Base-by-base conservation (phyloP, 805 yeast species). In the Sugiyamaella marilandica region DNA sequence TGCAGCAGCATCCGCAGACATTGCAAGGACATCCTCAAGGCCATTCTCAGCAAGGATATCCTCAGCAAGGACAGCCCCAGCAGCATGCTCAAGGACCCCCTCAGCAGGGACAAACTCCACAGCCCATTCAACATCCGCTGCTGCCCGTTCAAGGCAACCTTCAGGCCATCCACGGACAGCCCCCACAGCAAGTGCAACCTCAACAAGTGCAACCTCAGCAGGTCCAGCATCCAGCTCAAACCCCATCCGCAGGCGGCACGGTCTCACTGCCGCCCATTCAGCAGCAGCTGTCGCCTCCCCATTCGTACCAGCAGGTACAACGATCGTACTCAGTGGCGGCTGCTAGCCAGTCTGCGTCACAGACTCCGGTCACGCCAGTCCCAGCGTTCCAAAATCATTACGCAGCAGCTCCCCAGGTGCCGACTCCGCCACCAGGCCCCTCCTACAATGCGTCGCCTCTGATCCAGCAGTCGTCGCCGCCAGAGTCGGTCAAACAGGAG, bases 381-480 rank as follows among this genome's bases (percentile, higher is more conserved):
- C 7, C n/a, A n/a, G n/a, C 43, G 37, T 16, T n/a, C 35, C 43
- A 24, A 2, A 13, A 35, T 14, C 29, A 16, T 26, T 33, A 26
- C 19, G 36, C 21, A 8, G 36, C 21, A 8, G 10, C 53, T 19
- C 11, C 16, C 13, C 41, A 52, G 31, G 16, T 43, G 10, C 46
- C 45, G 31, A 45, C 47, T 2, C 49, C 52, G 2, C 55, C 55
- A 2, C 48, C 35, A 16, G 31, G 24, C 44, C 44, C 34, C 43
- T 24, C 43, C 39, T 21, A 11, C 34, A 36, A 26, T 8, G 13
- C 52, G 34, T 43, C 47, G n/a, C 51, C 36, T 3, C 8, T 47
- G 47, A 47, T 34, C 14, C 36, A 41, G 44, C 53, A 35, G 8
- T 31, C n/a, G 31, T 45, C 45, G 14, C 50, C 50, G 2, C 55